phyloP scores from a whole-genome alignment of 371 early-diverging fungal species.

The Phascolomyces articulosus region DNA sequence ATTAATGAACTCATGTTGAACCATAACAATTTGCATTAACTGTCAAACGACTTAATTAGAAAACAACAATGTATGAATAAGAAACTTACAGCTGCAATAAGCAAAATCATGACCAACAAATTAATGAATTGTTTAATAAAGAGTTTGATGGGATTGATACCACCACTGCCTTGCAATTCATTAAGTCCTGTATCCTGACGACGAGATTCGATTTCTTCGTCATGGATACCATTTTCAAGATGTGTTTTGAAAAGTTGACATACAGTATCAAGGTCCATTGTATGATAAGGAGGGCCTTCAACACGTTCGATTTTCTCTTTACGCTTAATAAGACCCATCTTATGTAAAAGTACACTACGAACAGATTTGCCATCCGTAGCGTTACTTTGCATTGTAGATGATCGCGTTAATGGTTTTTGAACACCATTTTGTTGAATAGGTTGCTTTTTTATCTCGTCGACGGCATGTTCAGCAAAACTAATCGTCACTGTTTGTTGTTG shows the following conservation, averaged over 20 bases:
- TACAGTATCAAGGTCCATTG: conserved; percentile 60
- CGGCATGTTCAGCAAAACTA: conserved; percentile 22
- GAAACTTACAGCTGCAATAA: conserved; percentile 66
- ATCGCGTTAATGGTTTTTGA: conserved; percentile 33
- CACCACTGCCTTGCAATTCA: conserved; percentile 71
- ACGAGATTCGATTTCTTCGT: conserved; percentile 53
- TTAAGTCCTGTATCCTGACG: conserved; percentile 67
- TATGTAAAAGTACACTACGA: conserved; percentile 37
- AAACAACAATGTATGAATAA: not conserved
- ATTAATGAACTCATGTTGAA: not conserved
- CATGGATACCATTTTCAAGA: conserved; percentile 62
- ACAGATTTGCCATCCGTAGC: conserved; percentile 37
- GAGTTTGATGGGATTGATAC: conserved; percentile 67
- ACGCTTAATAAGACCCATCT: conserved; percentile 38
- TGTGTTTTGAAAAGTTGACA: conserved; percentile 60
- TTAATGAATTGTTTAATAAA: conserved; percentile 79
- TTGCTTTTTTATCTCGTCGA: conserved; percentile 24
- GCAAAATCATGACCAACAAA: conserved; percentile 80
- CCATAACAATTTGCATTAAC: no score
- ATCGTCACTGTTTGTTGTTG: conserved; percentile 18
- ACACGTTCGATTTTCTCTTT: conserved; percentile 14
- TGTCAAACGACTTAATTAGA: no score
- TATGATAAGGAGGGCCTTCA: conserved; percentile 56
- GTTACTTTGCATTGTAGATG: conserved; percentile 32
- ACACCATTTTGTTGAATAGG: not conserved